A percentile compares a stretch with the other conserved stretches of the same genome.
Evolutionary conservation across 2,329 filamentous ascomycete species (phyloP).

Genomic region (Xylariaceae sp.): DNA sequence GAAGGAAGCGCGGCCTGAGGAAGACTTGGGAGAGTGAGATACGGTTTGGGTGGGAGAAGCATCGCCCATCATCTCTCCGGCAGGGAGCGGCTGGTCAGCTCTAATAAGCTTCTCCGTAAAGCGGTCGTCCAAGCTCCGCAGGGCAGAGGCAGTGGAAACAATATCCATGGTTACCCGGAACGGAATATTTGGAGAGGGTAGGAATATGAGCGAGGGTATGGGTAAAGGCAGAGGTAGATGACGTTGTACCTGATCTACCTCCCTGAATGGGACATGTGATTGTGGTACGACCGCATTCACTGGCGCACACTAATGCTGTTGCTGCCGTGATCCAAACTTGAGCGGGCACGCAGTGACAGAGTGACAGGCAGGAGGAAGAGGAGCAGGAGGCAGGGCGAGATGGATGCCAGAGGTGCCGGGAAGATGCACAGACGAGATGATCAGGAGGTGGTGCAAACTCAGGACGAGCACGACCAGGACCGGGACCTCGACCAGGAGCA

Average conservation of each 20-base stretch:
- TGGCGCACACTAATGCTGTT: slow-evolving; percentile 24
- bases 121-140: slow-evolving; percentile 13
- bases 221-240: not conserved
- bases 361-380: no score
- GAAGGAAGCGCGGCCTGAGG: slow-evolving; percentile 49
- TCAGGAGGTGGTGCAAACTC: slow-evolving; percentile 7
- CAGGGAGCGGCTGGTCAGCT: slow-evolving; percentile 16
- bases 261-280: slow-evolving; percentile 4
- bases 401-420: not conserved
- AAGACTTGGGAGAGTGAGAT: slow-evolving; percentile 30
- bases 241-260: not conserved
- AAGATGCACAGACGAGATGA: slow-evolving; percentile 6
- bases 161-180: slow-evolving; percentile 18
- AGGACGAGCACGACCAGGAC: not conserved
- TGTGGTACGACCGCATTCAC: slow-evolving; percentile 25
- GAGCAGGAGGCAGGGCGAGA: not conserved
- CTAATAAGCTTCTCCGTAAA: slow-evolving; percentile 16
- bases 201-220: not conserved
- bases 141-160: slow-evolving; percentile 13
- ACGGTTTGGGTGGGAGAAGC: slow-evolving; percentile 6
- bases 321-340: not conserved
- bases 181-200: slow-evolving; percentile 1
- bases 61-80: slow-evolving; percentile 28
- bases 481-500: no score
- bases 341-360: slow-evolving; percentile 12